Conservation (phyloP, 495 filamentous ascomycete species). For the Penicillium chermesinum region DNA sequence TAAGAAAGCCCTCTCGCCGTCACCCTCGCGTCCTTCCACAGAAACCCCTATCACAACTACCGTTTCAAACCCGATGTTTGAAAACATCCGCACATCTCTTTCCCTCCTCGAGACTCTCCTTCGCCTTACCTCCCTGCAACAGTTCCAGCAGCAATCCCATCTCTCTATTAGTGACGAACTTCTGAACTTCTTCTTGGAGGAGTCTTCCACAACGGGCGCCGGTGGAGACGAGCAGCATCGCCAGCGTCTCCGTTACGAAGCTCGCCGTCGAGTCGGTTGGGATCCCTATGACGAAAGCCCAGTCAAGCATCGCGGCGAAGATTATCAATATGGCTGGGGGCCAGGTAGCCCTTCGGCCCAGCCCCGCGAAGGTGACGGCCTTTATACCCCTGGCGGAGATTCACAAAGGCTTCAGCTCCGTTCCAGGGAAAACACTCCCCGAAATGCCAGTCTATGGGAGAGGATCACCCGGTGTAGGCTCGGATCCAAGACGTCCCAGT, state of each 20-base stretch:
- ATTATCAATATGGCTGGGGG: slow-evolving; percentile 47
- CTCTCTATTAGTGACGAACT: slow-evolving; percentile 92
- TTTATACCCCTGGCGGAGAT: slow-evolving; percentile 29
- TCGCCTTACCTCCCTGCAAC: slow-evolving; percentile 87
- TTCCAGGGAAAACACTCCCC: slow-evolving; percentile 38
- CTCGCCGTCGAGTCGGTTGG: slow-evolving; percentile 77
- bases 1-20: slow-evolving; percentile 15
- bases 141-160: slow-evolving; percentile 92
- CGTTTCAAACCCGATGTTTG: slow-evolving; percentile 36
- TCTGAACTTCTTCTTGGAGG: slow-evolving; percentile 88
- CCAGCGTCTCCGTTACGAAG: slow-evolving; percentile 63
- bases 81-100: slow-evolving; percentile 70
- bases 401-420: slow-evolving; percentile 29
- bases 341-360: slow-evolving; percentile 23
- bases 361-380: slow-evolving; percentile 22
- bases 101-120: slow-evolving; percentile 93
- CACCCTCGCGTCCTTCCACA: slow-evolving; percentile 33
- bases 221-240: slow-evolving; percentile 67
- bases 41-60: slow-evolving; percentile 30
- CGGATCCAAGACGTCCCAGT: slow-evolving; percentile 18
- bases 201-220: slow-evolving; percentile 67
- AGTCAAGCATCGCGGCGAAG: slow-evolving; percentile 58
- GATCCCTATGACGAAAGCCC: slow-evolving; percentile 76
- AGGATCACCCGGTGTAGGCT: slow-evolving; percentile 18
- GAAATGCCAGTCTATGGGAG: slow-evolving; percentile 26